These are phyloP conservation scores for Albophoma yamanashiensis DNA, from an alignment of 2,329 filamentous ascomycete species.

Conservation along the genomic window DNA sequence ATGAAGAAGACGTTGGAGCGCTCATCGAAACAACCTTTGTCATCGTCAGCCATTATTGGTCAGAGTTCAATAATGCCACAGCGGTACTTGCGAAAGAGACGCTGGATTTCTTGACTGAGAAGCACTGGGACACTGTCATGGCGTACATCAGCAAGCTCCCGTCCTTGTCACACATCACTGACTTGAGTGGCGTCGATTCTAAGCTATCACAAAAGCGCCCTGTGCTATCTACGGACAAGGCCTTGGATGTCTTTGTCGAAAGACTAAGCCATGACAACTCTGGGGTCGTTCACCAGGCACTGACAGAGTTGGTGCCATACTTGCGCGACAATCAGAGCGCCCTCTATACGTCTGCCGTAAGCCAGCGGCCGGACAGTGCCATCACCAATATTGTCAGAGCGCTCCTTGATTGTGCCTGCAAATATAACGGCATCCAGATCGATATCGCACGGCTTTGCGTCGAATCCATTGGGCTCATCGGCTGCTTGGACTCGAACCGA, in stretches of 20 bases:
- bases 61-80: conserved; percentile 48
- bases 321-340: conserved; percentile 64
- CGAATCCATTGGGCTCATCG: conserved; percentile 76
- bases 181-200: conserved; percentile 56
- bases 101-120: conserved; percentile 54
- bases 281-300: conserved; percentile 71
- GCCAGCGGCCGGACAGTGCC: conserved; percentile 72
- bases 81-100: conserved; percentile 50
- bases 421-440: conserved; percentile 58
- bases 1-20: conserved; percentile 66
- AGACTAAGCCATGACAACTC: conserved; percentile 76
- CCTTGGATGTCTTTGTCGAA: conserved; percentile 59
- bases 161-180: conserved; percentile 59
- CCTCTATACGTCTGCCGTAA: conserved; percentile 67
- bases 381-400: conserved; percentile 63
- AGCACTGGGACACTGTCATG: conserved; percentile 49
- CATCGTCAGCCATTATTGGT: conserved; percentile 76
- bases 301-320: conserved; percentile 67
- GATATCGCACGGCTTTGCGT: conserved; percentile 66
- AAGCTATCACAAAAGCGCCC: conserved; percentile 56
- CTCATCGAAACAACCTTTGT: conserved; percentile 86
- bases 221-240: conserved; percentile 34
- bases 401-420: conserved; percentile 75
- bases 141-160: conserved; percentile 67
- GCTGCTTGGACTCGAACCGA: conserved; percentile 83